Conservation (phyloP, 129 eudicot genomes). For the Artemisia tridentata region DNA sequence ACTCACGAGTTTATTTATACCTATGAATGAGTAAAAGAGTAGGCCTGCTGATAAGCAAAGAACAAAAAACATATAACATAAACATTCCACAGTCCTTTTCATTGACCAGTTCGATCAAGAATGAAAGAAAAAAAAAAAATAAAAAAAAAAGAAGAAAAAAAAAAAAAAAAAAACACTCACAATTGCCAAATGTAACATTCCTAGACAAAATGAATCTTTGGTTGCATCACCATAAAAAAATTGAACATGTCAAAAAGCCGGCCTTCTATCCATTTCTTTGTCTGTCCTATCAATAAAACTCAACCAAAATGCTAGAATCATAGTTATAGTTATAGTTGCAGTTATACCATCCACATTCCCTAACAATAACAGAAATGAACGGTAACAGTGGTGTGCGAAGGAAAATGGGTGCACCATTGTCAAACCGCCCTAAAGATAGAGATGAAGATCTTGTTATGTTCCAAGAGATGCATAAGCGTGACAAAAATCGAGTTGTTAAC, state of each 20-base stretch:
- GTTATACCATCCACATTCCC: neutral
- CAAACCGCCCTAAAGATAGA: conserved; percentile 41
- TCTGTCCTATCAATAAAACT: conserved; percentile 3
- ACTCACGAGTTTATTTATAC: neutral
- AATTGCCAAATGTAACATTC: conserved; percentile 31
- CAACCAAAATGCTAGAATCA: conserved; percentile 4
- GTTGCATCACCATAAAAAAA: conserved; percentile 32
- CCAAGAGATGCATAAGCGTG: conserved; percentile 62
- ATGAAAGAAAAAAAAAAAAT: neutral
- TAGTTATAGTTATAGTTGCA: conserved; percentile 4
- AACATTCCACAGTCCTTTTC: neutral
- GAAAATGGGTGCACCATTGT: conserved; percentile 31
- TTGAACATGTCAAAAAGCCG: conserved; percentile 28
- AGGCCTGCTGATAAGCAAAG: neutral
- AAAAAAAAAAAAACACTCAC: neutral
- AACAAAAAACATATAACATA: neutral
- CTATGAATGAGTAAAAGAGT: neutral
- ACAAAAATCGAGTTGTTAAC: conserved; percentile 49
- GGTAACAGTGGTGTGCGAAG: conserved; percentile 14
- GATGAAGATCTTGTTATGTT: conserved; percentile 73
- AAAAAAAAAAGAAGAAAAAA: neutral
- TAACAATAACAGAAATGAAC: conserved; percentile 28
- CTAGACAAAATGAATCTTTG: conserved; percentile 30
- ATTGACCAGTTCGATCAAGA: neutral
- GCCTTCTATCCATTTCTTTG: conserved; percentile 23